Conservation (phyloP, 2,329 filamentous ascomycete genomes). For the Mycosphaerelloides madeirae region DNA sequence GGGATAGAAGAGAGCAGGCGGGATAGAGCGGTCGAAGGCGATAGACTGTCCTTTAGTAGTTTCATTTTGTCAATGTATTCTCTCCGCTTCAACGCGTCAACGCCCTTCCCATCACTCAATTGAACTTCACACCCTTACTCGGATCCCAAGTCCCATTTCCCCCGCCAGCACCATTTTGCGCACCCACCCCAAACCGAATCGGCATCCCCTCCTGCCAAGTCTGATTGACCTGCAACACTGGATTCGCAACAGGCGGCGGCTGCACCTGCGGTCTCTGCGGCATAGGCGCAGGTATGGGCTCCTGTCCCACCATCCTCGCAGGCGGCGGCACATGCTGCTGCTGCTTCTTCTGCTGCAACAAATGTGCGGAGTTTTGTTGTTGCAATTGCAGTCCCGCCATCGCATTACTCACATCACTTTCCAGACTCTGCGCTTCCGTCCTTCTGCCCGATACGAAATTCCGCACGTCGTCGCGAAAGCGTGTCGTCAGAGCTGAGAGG, state of each 20-base stretch:
- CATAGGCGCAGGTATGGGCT: slow-evolving; percentile 50
- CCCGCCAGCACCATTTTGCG: slow-evolving; percentile 3
- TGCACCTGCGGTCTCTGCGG: slow-evolving; percentile 47
- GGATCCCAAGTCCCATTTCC: slow-evolving; percentile 24
- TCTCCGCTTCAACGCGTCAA: too few relatives aligned
- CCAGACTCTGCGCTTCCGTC: slow-evolving; percentile 72
- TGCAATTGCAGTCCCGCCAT: slow-evolving; percentile 56
- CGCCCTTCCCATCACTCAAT: too few relatives aligned
- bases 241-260: slow-evolving; percentile 33
- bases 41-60: too few relatives aligned
- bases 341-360: slow-evolving; percentile 13
- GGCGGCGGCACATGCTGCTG: slow-evolving; percentile 15
- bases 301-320: slow-evolving; percentile 18
- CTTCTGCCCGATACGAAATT: slow-evolving; percentile 76
- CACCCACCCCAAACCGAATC: slow-evolving; percentile 26
- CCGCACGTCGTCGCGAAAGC: slow-evolving; percentile 75
- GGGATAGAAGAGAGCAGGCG: too few relatives aligned
- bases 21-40: too few relatives aligned
- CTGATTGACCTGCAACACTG: slow-evolving; percentile 12
- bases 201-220: slow-evolving; percentile 35
- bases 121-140: slow-evolving; percentile 25
- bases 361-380: slow-evolving; percentile 36
- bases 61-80: too few relatives aligned
- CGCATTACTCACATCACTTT: slow-evolving; percentile 60
- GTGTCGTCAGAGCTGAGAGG: slow-evolving; percentile 76